Evolutionary conservation across 306 rosid genomes (phyloP).

Genomic region (Styphnolobium japonicum): DNA sequence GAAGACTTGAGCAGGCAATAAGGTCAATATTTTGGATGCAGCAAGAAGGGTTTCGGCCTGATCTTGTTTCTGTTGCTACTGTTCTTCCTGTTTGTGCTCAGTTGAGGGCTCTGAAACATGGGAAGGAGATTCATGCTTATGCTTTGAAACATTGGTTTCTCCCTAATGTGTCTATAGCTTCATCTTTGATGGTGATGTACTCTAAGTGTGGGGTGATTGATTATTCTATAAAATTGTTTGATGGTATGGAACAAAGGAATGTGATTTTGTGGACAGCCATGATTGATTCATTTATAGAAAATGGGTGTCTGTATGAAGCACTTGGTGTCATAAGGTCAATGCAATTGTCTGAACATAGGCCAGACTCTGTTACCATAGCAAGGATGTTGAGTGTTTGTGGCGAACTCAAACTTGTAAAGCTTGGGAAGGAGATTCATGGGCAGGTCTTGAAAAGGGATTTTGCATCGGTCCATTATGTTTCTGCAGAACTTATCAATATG

Average conservation of each 20-base stretch:
- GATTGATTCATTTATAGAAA: slow-evolving; percentile 63
- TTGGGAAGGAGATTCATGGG: slow-evolving; percentile 77
- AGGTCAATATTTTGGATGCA: slow-evolving; percentile 86
- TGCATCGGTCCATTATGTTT: slow-evolving; percentile 52
- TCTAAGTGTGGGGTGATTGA: slow-evolving; percentile 61
- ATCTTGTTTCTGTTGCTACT: slow-evolving; percentile 67
- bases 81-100: slow-evolving; percentile 74
- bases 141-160: slow-evolving; percentile 69
- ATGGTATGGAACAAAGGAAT: slow-evolving; percentile 52
- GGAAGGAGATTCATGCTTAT: slow-evolving; percentile 81
- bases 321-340: slow-evolving; percentile 58
- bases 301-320: slow-evolving; percentile 46
- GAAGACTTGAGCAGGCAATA: slow-evolving; percentile 74
- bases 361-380: slow-evolving; percentile 62
- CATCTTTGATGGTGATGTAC: slow-evolving; percentile 77
- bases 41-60: slow-evolving; percentile 87
- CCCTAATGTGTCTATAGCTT: slow-evolving; percentile 62
- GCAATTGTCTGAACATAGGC: slow-evolving; percentile 65
- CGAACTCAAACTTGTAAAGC: slow-evolving; percentile 49
- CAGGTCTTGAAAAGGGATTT: slow-evolving; percentile 61
- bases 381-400: slow-evolving; percentile 61
- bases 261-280: slow-evolving; percentile 79
- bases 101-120: slow-evolving; percentile 56
- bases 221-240: slow-evolving; percentile 53
- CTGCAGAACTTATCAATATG: slow-evolving; percentile 60